Evolutionary conservation across 495 filamentous ascomycete genomes (phyloP).

Genomic region (Penicillium mononematosum): DNA sequence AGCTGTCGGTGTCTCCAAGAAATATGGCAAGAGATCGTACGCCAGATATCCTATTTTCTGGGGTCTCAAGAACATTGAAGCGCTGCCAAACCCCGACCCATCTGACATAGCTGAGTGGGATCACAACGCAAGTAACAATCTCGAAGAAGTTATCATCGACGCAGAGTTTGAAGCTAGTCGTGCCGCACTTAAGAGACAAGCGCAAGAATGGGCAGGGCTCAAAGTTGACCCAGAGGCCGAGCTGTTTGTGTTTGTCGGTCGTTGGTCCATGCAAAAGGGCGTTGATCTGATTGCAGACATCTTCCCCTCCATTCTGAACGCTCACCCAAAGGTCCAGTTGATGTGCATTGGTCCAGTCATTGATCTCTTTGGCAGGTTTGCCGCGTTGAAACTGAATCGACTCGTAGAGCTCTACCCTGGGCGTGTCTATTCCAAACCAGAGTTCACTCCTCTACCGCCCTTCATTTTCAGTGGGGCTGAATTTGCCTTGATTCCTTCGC

Average conservation of each 20-base stretch:
- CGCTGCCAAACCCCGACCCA: slow-evolving; percentile 73
- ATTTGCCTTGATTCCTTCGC: slow-evolving; percentile 76
- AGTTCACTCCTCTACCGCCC: slow-evolving; percentile 74
- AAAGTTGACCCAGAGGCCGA: slow-evolving; percentile 67
- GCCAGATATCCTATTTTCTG: slow-evolving; percentile 77
- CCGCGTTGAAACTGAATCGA: slow-evolving; percentile 66
- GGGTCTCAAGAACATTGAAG: slow-evolving; percentile 69
- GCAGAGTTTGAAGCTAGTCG: slow-evolving; percentile 56
- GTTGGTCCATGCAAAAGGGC: slow-evolving; percentile 78
- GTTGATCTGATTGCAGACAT: slow-evolving; percentile 78
- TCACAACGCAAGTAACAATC: slow-evolving; percentile 47
- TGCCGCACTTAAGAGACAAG: slow-evolving; percentile 59
- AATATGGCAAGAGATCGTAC: slow-evolving; percentile 74
- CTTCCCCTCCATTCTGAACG: slow-evolving; percentile 68
- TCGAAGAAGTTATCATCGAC: slow-evolving; percentile 55
- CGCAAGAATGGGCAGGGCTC: slow-evolving; percentile 74
- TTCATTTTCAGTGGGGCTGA: slow-evolving; percentile 79
- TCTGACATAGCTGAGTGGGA: slow-evolving; percentile 69
- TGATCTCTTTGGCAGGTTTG: slow-evolving; percentile 76
- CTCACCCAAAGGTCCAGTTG: slow-evolving; percentile 65
- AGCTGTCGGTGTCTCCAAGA: slow-evolving; percentile 72
- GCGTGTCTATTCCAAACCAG: slow-evolving; percentile 71
- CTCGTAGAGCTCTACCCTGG: slow-evolving; percentile 71
- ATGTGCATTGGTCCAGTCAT: slow-evolving; percentile 73
- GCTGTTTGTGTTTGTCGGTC: slow-evolving; percentile 73